Conservation (phyloP, 2,329 filamentous ascomycete species). For the Ceratocystis cubensis region DNA sequence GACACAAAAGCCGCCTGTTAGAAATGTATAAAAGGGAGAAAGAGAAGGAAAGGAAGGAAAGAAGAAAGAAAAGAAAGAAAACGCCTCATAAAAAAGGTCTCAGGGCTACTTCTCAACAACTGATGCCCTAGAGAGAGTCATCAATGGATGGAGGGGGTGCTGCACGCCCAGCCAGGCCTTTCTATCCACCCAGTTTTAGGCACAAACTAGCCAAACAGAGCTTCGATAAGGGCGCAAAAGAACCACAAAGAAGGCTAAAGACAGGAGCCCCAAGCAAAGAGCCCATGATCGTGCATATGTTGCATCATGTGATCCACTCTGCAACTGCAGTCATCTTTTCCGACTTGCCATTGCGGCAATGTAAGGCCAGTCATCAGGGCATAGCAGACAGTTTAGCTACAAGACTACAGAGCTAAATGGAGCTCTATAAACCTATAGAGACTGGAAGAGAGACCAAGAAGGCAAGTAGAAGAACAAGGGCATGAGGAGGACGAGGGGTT, state of each 20-base stretch:
- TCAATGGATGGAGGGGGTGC: slow-evolving; percentile 7
- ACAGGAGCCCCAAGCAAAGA: background rate
- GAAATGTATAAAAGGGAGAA: background rate
- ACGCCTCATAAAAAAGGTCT: slow-evolving; percentile 8
- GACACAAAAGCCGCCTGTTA: background rate
- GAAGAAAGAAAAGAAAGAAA: background rate
- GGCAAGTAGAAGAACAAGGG: too few relatives aligned
- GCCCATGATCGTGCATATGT: background rate
- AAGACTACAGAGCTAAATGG: too few relatives aligned
- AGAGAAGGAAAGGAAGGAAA: background rate
- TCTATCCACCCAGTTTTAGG: slow-evolving; percentile 7
- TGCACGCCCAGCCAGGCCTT: background rate
- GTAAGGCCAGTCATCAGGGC: too few relatives aligned
- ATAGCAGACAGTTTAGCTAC: too few relatives aligned
- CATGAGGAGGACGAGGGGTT: background rate
- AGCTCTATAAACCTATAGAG: too few relatives aligned
- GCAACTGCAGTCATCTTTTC: background rate
- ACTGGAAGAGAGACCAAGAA: too few relatives aligned
- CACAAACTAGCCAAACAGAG: background rate
- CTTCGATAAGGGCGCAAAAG: slow-evolving; percentile 4
- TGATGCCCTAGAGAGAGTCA: background rate
- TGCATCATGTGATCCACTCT: slow-evolving; percentile 11
- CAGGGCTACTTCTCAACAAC: background rate
- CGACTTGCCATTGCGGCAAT: background rate
- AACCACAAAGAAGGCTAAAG: slow-evolving; percentile 1